Conservation (phyloP, 148 eudicot species). For the Rhododendron vialii region DNA sequence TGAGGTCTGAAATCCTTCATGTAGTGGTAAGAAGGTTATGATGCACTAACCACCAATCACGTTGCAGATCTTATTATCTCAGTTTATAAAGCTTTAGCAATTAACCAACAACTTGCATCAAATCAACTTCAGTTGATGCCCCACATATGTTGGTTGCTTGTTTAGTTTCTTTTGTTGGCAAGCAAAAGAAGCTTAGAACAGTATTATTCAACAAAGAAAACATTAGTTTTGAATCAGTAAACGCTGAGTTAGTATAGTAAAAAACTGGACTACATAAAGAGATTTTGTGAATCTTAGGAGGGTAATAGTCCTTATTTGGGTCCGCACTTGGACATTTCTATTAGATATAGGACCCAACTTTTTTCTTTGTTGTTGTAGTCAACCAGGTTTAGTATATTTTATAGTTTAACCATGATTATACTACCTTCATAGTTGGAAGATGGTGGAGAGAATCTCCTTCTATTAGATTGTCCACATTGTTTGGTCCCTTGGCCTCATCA, state of each 20-base stretch:
- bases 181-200: background rate
- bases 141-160: conserved; percentile 14
- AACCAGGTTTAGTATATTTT: conserved; percentile 6
- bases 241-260: background rate
- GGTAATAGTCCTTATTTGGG: conserved; percentile 9
- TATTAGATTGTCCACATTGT: conserved; percentile 7
- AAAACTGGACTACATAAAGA: conserved; percentile 6
- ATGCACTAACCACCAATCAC: conserved; percentile 23
- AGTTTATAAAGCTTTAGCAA: conserved; percentile 5
- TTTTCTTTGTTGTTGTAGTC: conserved; percentile 8
- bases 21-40: conserved; percentile 7
- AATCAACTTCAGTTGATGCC: conserved; percentile 15
- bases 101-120: conserved; percentile 18
- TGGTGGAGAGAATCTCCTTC: conserved; percentile 10
- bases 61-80: conserved; percentile 1
- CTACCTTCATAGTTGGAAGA: background rate
- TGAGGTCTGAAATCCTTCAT: conserved; percentile 1
- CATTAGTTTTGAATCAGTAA: background rate
- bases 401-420: conserved; percentile 4
- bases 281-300: conserved; percentile 28
- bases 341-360: conserved; percentile 8
- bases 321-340: conserved; percentile 2
- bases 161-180: conserved; percentile 19
- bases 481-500: conserved; percentile 7
- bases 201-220: background rate